A percentile compares a stretch with the other conserved stretches of the same genome.
These are phyloP conservation scores for Pterulicium gracile DNA, from an alignment of 1,284 basidiomycete species.

Conservation along the genomic window DNA sequence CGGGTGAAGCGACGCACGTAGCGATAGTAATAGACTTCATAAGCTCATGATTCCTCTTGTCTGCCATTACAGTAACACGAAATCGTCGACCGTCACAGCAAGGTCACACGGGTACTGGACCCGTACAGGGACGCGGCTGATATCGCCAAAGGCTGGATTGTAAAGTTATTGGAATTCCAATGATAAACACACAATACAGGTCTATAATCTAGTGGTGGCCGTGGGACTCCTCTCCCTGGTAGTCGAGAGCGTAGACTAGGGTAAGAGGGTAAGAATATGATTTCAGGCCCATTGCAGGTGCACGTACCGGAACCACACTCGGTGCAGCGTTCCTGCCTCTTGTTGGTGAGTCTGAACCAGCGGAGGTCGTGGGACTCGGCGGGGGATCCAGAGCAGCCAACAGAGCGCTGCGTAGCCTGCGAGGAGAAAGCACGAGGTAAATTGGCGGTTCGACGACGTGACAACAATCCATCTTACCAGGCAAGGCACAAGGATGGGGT, in stretches of 20 bases:
- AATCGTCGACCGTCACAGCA: no score
- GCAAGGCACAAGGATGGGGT: slow-evolving; percentile 85
- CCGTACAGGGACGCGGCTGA: no score
- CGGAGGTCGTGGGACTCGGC: slow-evolving; percentile 87
- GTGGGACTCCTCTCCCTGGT: slow-evolving; percentile 36
- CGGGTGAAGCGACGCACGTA: no score
- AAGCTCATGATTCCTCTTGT: no score
- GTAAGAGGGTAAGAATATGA: slow-evolving; percentile 8
- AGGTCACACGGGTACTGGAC: no score
- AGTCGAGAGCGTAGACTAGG: slow-evolving; percentile 50
- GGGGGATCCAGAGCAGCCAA: slow-evolving; percentile 89
- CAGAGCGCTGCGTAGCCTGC: slow-evolving; percentile 69
- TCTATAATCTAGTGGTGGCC: slow-evolving; percentile 20
- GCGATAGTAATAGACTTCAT: no score
- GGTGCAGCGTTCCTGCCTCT: slow-evolving; percentile 70
- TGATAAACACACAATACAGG: no score
- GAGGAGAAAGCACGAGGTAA: slow-evolving; percentile 8
- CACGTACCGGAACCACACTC: slow-evolving; percentile 83
- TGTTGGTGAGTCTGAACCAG: slow-evolving; percentile 67
- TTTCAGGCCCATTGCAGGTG: slow-evolving; percentile 5
- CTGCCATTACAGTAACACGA: no score
- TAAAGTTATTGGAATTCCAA: no score
- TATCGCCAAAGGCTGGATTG: no score
- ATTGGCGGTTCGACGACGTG: slow-evolving; percentile 4
- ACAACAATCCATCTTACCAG: slow-evolving; percentile 48